Base-by-base conservation (phyloP, 2,329 filamentous ascomycete genomes). In the Colletotrichum chrysophilum region DNA sequence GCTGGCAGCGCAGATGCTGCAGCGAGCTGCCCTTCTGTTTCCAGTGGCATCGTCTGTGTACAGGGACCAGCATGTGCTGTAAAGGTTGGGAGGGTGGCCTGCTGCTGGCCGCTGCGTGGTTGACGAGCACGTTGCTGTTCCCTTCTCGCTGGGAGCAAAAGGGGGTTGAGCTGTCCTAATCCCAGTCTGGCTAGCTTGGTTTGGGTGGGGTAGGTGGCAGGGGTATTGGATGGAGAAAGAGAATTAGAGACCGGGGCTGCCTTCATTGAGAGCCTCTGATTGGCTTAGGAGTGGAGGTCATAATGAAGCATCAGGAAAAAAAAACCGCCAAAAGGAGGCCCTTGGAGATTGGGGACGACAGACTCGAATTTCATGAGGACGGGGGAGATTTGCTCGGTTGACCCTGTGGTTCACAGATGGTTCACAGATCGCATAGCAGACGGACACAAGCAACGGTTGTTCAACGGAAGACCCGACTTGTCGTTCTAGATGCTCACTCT, bases 251-350 rank as follows among this genome's bases (percentile, higher is more conserved):
- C 74, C 64, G 58, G 70, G 74, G 65, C 56, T 24, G 28, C 34
- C 12, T 21, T 26, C 48, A 65, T 28, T 36, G 65, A 26, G 21
- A 28, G 26, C 5, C 13, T 7, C 2, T 56, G 28, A 76, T 76
- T 76, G 74, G 74, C 2, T 60, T 1, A n/a, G 14, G 8, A 43
- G 34, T 38, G 64, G 48, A 64, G 65, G 74, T 74, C 74, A 58
- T 74, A 74, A 76, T 76, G 70, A 76, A 76, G 74, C 74, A 74
- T 48, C 64, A 73, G 70, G 43, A 52, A 62, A 73, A 75, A 75
- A 74, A 72, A 75, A 64, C 58, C 65, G 28, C 62, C 65, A 74
- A 76, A 76, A 75, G 70, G 70, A 76, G 74, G 58, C 71, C 58
- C 70, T 58, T 76, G 64, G 74, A 76, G 74, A 76, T 74, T 76